Evolutionary conservation across 352 stramenopile genomes (phyloP).

Genomic region (Phytopythium delawarense): DNA sequence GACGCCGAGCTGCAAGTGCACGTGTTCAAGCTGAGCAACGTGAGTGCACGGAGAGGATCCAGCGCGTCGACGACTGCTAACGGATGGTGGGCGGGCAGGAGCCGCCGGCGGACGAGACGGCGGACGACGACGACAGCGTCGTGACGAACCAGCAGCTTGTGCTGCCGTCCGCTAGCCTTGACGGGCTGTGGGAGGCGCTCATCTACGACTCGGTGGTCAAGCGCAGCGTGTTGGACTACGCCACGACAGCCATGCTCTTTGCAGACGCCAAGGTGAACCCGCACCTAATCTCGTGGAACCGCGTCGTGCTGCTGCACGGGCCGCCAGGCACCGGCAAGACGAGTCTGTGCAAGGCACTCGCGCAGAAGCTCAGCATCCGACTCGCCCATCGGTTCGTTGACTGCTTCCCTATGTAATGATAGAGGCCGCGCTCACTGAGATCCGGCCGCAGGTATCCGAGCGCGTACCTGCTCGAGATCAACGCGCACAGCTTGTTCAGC

Average conservation of each 20-base stretch:
- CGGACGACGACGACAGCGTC: slow-evolving; percentile 77
- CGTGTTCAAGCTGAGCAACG: slow-evolving; percentile 72
- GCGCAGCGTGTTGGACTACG: slow-evolving; percentile 81
- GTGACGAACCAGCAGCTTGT: slow-evolving; percentile 73
- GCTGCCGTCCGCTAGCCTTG: slow-evolving; percentile 59
- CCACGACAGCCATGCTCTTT: slow-evolving; percentile 89
- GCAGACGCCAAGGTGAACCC: slow-evolving; percentile 79
- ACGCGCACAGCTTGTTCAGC: slow-evolving; percentile 92
- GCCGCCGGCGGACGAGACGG: slow-evolving; percentile 57
- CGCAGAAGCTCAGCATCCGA: slow-evolving; percentile 91
- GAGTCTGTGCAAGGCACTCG: slow-evolving; percentile 89
- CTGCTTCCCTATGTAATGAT: neutral
- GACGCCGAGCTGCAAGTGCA: slow-evolving; percentile 52
- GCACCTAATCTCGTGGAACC: slow-evolving; percentile 91
- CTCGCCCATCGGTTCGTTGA: slow-evolving; percentile 50
- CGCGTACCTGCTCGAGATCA: slow-evolving; percentile 88
- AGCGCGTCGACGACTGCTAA: neutral
- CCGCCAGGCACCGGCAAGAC: slow-evolving; percentile 93
- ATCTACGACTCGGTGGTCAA: slow-evolving; percentile 85
- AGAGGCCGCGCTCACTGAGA: neutral
- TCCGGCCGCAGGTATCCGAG: slow-evolving; percentile 39
- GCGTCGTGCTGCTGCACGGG: slow-evolving; percentile 89
- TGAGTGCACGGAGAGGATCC: slow-evolving; percentile 10
- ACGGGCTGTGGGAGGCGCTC: slow-evolving; percentile 83
- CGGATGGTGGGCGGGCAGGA: slow-evolving; percentile 27